phyloP scores from a whole-genome alignment of 805 yeast species.

The Pichia heedii region DNA sequence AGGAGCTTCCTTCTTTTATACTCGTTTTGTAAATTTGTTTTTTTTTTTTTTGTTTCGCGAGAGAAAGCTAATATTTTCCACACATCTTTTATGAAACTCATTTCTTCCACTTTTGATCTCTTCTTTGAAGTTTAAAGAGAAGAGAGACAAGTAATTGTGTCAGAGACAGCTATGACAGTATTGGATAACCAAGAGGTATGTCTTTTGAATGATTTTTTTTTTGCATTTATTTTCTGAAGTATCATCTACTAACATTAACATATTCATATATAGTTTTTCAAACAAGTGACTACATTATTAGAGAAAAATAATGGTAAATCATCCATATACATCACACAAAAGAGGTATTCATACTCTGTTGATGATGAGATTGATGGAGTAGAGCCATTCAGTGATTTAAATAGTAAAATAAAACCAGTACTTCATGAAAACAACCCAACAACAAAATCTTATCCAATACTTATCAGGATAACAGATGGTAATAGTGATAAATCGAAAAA shows the following conservation, averaged over 20 bases:
- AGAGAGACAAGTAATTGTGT: background rate
- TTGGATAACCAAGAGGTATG: slow-evolving; percentile 22
- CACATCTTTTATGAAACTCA: too few species aligned
- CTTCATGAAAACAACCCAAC: slow-evolving; percentile 3
- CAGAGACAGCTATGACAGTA: background rate
- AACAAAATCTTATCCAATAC: slow-evolving; percentile 38
- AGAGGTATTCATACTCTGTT: slow-evolving; percentile 32
- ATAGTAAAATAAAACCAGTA: slow-evolving; percentile 11
- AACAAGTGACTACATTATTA: slow-evolving; percentile 16
- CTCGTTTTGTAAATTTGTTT: background rate
- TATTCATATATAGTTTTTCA: slow-evolving; percentile 17
- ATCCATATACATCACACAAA: slow-evolving; percentile 53
- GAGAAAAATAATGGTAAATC: slow-evolving; percentile 27
- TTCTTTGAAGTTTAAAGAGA: too few species aligned
- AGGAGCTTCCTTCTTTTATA: background rate
- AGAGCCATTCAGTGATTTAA: slow-evolving; percentile 11
- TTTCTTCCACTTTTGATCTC: too few species aligned
- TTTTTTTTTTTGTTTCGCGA: too few species aligned
- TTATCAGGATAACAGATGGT: slow-evolving; percentile 63
- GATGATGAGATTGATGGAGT: slow-evolving; percentile 14
- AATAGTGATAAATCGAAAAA: slow-evolving; percentile 39
- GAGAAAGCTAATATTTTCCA: too few species aligned
- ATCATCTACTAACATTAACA: background rate
- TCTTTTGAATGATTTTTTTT: background rate
- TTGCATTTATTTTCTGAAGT: too few species aligned